Evolutionary conservation across 2,329 filamentous ascomycete species (phyloP).

Genomic region (Alternaria sp.): DNA sequence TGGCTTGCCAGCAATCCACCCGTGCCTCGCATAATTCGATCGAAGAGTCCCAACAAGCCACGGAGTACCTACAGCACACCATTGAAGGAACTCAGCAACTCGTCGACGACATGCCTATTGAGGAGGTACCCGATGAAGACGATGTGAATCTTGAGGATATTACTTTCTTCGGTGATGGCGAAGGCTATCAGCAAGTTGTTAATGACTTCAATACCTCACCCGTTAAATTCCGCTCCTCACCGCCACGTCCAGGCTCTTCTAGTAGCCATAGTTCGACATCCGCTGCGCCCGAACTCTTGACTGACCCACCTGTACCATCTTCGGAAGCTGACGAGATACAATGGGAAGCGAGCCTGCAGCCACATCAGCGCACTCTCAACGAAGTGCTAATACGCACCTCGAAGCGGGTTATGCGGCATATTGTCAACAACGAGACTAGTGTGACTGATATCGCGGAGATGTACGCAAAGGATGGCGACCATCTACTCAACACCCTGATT

Average conservation of each 20-base stretch:
- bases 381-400: conserved; percentile 52
- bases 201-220: conserved; percentile 8
- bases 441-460: conserved; percentile 55
- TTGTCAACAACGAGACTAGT: conserved; percentile 58
- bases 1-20: too few species aligned
- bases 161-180: conserved; percentile 15
- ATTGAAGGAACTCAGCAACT: background rate
- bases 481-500: conserved; percentile 55
- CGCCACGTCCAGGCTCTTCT: conserved; percentile 25
- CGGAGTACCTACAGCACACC: background rate
- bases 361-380: conserved; percentile 51
- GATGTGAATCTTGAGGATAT: conserved; percentile 19
- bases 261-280: conserved; percentile 43
- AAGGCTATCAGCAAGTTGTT: background rate
- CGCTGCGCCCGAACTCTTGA: conserved; percentile 25
- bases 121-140: background rate
- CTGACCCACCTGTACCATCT: conserved; percentile 26
- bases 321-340: conserved; percentile 43
- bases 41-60: background rate
- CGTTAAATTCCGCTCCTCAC: conserved; percentile 33
- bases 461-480: conserved; percentile 55
- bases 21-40: background rate
- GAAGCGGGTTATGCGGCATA: conserved; percentile 55
- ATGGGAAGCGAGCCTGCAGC: conserved; percentile 51
- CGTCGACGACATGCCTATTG: conserved; percentile 9